Evolutionary conservation across 805 yeast genomes (phyloP), one percentile per base, ranked within the genome.

Genomic region (Wickerhamiella brachini): DNA sequence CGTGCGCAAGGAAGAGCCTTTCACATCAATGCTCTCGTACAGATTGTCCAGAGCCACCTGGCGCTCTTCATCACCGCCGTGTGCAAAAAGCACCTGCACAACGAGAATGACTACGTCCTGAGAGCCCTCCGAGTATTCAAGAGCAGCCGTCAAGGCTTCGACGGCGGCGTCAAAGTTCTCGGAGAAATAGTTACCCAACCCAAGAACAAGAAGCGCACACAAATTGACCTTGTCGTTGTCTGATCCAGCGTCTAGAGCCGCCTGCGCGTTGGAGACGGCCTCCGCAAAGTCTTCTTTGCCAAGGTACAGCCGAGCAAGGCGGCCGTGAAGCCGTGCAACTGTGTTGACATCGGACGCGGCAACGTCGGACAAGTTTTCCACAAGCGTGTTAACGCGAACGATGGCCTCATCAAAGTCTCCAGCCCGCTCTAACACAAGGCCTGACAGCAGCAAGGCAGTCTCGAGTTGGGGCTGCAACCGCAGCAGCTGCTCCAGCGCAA

Each of bases 31-130:
- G 58, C 74, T 78, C 22, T 75, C 72, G 57, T 84, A 82, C 44
- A 90, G 66, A 64, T 87, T 95, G 58, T 88, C 95, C 46, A 85
- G 61, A 0, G 97, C 95, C 1, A 88, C 89, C 55, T 80, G 83
- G 53, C 79, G 81, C 1, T 93, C 79, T 5, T 84, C 93, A n/a
- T 76, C 79, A 0, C 79, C 76, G n/a, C 79, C 83, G 51, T 77
- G 77, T 2, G 86, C 85, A 68, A 82, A 83, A 48, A 93, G 70
- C 0, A 89, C 83, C 61, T 88, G 95, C 0, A 93, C 78, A 20
- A 86, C 74, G 26, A 90, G 66, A 6, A 82, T 77, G 15, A 86
- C 79, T n/a, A 87, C 72, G 54, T 81, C 75, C 55, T 76, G 79
- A 4, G 83, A 78, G 47, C 77, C 79, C 5, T 77, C 75, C 22